These are phyloP conservation scores for Solanum chiquidenum DNA, from an alignment of 257 asterid species.

Conservation along the genomic window DNA sequence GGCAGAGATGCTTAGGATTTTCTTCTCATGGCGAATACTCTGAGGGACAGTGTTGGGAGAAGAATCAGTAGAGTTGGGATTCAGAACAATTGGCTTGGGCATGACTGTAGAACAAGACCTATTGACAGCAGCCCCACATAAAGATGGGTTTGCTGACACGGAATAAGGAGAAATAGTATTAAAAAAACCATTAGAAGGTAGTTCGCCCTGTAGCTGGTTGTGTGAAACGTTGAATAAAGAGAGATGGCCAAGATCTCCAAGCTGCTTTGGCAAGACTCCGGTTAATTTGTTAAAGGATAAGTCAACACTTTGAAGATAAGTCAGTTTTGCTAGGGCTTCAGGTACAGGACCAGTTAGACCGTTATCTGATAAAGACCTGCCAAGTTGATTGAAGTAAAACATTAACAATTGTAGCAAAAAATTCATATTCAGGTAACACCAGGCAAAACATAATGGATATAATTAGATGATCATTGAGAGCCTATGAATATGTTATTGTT, in stretches of 20 bases:
- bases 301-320: slow-evolving; percentile 45
- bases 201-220: slow-evolving; percentile 75
- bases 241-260: slow-evolving; percentile 54
- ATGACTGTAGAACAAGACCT: slow-evolving; percentile 51
- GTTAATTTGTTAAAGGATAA: slow-evolving; percentile 68
- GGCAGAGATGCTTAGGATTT: slow-evolving; percentile 76
- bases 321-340: slow-evolving; percentile 41
- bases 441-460: neutral
- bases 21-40: slow-evolving; percentile 46
- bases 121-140: slow-evolving; percentile 71
- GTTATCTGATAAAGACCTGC: slow-evolving; percentile 63
- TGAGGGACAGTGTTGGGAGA: slow-evolving; percentile 35
- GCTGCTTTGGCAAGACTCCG: slow-evolving; percentile 64
- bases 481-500: neutral
- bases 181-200: slow-evolving; percentile 69
- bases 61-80: slow-evolving; percentile 68
- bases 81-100: slow-evolving; percentile 88
- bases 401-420: neutral
- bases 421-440: neutral
- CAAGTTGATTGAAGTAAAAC: slow-evolving; percentile 7
- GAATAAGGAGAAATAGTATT: slow-evolving; percentile 70
- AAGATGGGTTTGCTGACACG: slow-evolving; percentile 55
- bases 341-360: slow-evolving; percentile 58
- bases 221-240: slow-evolving; percentile 71
- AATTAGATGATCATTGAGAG: neutral